Conservation (phyloP, 768 basidiomycete genomes). For the Porphyrellus cyaneotinctus region DNA sequence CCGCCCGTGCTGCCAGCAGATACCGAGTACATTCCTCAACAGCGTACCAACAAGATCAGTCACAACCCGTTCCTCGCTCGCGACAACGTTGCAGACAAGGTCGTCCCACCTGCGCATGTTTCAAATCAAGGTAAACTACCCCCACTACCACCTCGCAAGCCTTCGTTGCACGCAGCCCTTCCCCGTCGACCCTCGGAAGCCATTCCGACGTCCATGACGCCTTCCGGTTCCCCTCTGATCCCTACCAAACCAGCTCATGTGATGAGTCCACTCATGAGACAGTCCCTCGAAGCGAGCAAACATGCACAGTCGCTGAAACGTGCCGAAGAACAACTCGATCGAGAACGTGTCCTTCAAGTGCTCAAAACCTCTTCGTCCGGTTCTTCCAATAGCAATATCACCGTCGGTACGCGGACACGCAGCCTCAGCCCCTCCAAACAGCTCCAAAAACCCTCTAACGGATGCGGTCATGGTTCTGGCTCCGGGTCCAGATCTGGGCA, state of each 20-base stretch:
- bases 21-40: constrained; percentile 9
- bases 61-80: constrained; percentile 32
- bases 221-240: constrained; percentile 18
- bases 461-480: neutral
- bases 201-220: neutral
- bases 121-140: constrained; percentile 23
- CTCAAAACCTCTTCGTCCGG: constrained; percentile 55
- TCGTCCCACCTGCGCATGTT: neutral
- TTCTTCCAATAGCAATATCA: constrained; percentile 11
- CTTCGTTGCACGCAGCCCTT: constrained; percentile 15
- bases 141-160: constrained; percentile 37
- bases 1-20: neutral
- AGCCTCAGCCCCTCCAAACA: constrained; percentile 32
- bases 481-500: no score
- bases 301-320: constrained; percentile 66
- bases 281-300: constrained; percentile 70
- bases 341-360: constrained; percentile 66
- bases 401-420: constrained; percentile 18
- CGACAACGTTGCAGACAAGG: constrained; percentile 18
- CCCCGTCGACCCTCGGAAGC: constrained; percentile 22
- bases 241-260: constrained; percentile 39
- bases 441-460: neutral
- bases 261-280: constrained; percentile 64
- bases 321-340: constrained; percentile 63
- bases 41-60: constrained; percentile 21